These are phyloP conservation scores for Lasiosphaeria ovina DNA, from an alignment of 495 filamentous ascomycete species.

Conservation along the genomic window DNA sequence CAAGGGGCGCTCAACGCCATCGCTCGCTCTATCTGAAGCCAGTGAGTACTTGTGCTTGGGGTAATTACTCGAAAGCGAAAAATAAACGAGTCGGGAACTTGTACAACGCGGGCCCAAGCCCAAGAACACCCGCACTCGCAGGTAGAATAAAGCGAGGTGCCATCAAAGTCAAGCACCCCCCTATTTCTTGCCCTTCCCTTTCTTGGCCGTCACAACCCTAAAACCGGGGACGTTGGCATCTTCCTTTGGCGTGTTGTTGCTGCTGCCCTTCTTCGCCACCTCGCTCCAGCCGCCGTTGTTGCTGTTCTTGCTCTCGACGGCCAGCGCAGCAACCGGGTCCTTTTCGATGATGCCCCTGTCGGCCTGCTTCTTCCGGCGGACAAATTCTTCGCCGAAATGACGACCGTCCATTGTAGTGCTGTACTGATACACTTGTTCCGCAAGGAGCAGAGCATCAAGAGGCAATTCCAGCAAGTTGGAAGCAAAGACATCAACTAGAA, in stretches of 20 bases:
- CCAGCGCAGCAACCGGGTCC: conserved; percentile 51
- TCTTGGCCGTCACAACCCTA: conserved; percentile 86
- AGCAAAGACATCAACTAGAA: conserved; percentile 74
- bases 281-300: conserved; percentile 84
- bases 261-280: conserved; percentile 84
- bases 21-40: no score
- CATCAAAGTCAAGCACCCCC: no score
- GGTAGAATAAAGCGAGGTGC: no score
- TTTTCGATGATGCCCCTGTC: conserved; percentile 79
- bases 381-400: conserved; percentile 91
- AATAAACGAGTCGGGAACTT: no score
- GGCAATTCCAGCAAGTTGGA: conserved; percentile 71
- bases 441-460: conserved; percentile 73
- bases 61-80: no score
- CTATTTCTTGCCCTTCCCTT: conserved; percentile 68
- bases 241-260: conserved; percentile 36
- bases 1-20: no score
- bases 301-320: conserved; percentile 43
- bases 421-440: conserved; percentile 81
- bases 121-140: no score
- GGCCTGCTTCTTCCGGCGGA: conserved; percentile 86
- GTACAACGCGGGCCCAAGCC: no score
- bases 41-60: no score
- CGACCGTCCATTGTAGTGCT: conserved; percentile 85
- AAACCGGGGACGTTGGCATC: conserved; percentile 63